Percentiles rank a stretch among this genome's conserved stretches.
These are phyloP conservation scores for Penicillium canescens DNA, from an alignment of 495 filamentous ascomycete genomes.

Conservation along the genomic window DNA sequence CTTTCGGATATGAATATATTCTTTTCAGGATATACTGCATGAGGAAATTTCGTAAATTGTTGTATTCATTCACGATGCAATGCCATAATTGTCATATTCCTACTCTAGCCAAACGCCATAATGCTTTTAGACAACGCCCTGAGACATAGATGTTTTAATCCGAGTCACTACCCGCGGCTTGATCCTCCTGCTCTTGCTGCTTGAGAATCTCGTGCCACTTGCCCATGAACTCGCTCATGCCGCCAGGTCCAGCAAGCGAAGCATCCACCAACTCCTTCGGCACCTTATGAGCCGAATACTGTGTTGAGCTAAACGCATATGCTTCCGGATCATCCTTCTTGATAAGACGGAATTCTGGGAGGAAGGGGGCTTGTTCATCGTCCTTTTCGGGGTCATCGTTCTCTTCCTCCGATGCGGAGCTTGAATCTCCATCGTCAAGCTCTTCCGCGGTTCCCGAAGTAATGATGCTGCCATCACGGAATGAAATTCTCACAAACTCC, in stretches of 20 bases:
- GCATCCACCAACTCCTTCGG: conserved; percentile 95
- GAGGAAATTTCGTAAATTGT: neutral
- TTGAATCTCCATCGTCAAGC: conserved; percentile 20
- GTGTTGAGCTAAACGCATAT: conserved; percentile 78
- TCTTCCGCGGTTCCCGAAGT: conserved; percentile 9
- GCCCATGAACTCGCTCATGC: conserved; percentile 83
- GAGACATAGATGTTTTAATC: conserved; percentile 18
- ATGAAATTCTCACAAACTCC: conserved; percentile 42
- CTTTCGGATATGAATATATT: neutral
- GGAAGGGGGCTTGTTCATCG: conserved; percentile 58
- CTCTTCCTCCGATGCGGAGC: conserved; percentile 31
- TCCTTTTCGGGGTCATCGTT: conserved; percentile 46
- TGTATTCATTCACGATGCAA: neutral
- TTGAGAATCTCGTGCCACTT: conserved; percentile 81
- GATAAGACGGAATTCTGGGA: conserved; percentile 79
- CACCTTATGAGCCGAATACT: conserved; percentile 94
- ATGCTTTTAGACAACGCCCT: conserved; percentile 6
- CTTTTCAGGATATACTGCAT: neutral
- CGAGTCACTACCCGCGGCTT: conserved; percentile 43
- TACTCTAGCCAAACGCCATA: conserved; percentile 12
- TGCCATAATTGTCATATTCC: neutral
- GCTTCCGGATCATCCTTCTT: conserved; percentile 82
- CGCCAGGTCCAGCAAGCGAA: conserved; percentile 59
- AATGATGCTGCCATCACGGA: conserved; percentile 29
- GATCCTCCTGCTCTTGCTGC: conserved; percentile 52